phyloP scores from a whole-genome alignment of 805 yeast genomes.

The Candida andamanensis region DNA sequence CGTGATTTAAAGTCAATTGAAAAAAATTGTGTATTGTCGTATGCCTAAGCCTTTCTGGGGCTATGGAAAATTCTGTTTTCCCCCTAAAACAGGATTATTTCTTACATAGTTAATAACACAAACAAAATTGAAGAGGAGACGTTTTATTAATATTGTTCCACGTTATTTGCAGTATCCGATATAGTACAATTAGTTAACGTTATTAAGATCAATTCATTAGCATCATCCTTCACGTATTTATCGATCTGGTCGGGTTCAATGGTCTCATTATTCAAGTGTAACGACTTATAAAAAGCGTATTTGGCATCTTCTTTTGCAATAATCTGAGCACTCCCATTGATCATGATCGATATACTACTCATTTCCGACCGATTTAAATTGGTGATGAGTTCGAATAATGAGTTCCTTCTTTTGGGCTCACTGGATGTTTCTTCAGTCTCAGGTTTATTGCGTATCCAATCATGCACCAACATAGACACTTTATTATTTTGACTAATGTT shows the following conservation, averaged over 20 bases:
- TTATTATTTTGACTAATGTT: conserved; percentile 68
- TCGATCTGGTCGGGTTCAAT: conserved; percentile 64
- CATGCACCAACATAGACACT: conserved; percentile 83
- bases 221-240: conserved; percentile 44
- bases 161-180: conserved; percentile 70
- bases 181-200: conserved; percentile 65
- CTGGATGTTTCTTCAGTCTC: conserved; percentile 10
- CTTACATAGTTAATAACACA: too few species aligned
- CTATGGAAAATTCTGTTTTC: background rate
- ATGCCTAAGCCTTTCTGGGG: too few species aligned
- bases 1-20: too few species aligned
- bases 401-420: conserved; percentile 19
- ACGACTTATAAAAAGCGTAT: conserved; percentile 54
- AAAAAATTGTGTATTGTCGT: too few species aligned
- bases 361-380: conserved; percentile 76
- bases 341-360: conserved; percentile 75
- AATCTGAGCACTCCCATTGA: conserved; percentile 65
- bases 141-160: conserved; percentile 24
- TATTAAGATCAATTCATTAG: conserved; percentile 62
- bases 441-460: conserved; percentile 67
- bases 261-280: conserved; percentile 59
- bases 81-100: too few species aligned
- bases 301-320: conserved; percentile 37
- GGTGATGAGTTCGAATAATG: conserved; percentile 52
- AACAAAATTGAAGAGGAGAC: too few species aligned